phyloP scores from a whole-genome alignment of 495 filamentous ascomycete genomes.

The Cercophora sp. region DNA sequence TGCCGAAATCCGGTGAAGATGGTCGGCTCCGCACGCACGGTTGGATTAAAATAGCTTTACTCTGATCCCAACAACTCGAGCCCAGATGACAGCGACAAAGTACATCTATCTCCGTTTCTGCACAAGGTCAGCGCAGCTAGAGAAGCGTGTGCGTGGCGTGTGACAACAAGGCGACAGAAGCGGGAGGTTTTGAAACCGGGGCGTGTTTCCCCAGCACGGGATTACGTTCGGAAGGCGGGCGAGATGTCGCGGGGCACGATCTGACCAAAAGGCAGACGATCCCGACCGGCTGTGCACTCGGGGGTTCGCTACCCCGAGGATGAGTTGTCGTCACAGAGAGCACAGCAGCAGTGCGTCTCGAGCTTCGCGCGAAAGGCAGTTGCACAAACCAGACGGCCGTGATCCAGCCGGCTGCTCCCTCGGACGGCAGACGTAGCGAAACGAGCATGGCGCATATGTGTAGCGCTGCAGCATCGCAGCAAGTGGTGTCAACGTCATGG shows the following conservation, averaged over 20 bases:
- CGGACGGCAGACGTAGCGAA: constrained; percentile 5
- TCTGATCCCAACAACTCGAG: neutral
- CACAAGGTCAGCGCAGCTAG: too few relatives aligned
- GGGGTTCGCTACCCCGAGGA: constrained; percentile 3
- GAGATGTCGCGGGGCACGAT: constrained; percentile 4
- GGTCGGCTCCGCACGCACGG: constrained; percentile 14
- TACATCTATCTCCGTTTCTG: too few relatives aligned
- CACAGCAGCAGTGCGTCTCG: constrained; percentile 1
- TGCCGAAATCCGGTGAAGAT: constrained; percentile 22
- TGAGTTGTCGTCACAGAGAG: neutral
- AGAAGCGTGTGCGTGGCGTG: too few relatives aligned
- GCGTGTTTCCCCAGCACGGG: constrained; percentile 10
- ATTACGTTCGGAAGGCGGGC: constrained; percentile 4
- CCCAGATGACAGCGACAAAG: too few relatives aligned
- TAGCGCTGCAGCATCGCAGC: neutral
- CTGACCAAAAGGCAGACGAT: constrained; percentile 2
- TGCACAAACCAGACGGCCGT: neutral
- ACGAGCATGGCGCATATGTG: constrained; percentile 8
- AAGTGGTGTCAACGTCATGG: neutral
- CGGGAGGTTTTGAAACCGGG: constrained; percentile 13
- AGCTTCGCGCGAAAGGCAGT: neutral
- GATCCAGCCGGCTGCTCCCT: neutral
- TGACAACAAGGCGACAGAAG: too few relatives aligned
- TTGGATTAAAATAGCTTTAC: constrained; percentile 12
- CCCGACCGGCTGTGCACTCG: constrained; percentile 1